These are phyloP conservation scores for Lentinula sp. DNA, from an alignment of 768 basidiomycete species.

Conservation along the genomic window DNA sequence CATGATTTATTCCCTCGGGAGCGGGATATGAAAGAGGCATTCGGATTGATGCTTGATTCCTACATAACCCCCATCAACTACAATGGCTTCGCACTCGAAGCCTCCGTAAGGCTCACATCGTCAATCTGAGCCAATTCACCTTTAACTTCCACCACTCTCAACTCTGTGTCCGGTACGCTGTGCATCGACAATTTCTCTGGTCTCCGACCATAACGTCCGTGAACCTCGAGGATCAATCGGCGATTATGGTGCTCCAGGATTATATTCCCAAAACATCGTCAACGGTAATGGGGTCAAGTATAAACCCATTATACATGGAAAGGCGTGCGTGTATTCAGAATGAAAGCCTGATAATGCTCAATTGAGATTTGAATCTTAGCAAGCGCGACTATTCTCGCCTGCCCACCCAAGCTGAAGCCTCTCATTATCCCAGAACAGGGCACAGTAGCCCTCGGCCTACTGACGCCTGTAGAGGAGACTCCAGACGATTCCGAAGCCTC, in stretches of 20 bases:
- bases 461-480: conserved; percentile 3
- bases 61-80: not conserved
- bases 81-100: not conserved
- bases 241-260: not conserved
- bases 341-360: not conserved
- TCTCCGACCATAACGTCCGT: not conserved
- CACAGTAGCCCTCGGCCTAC: not conserved
- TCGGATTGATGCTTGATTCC: too few relatives aligned
- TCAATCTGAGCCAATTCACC: not conserved
- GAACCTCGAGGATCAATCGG: not conserved
- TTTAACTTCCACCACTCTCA: not conserved
- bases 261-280: not conserved
- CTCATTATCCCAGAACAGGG: not conserved
- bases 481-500: not conserved
- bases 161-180: not conserved
- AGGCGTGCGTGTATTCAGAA: not conserved
- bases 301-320: not conserved
- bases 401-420: not conserved
- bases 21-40: too few relatives aligned
- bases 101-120: not conserved
- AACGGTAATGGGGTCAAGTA: not conserved
- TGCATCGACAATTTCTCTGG: not conserved
- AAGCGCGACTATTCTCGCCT: not conserved
- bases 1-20: too few relatives aligned
- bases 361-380: not conserved